Evolutionary conservation across 2,329 filamentous ascomycete genomes (phyloP), one percentile per base, ranked within the genome.

Genomic region (Ceratocystis lukuohia): DNA sequence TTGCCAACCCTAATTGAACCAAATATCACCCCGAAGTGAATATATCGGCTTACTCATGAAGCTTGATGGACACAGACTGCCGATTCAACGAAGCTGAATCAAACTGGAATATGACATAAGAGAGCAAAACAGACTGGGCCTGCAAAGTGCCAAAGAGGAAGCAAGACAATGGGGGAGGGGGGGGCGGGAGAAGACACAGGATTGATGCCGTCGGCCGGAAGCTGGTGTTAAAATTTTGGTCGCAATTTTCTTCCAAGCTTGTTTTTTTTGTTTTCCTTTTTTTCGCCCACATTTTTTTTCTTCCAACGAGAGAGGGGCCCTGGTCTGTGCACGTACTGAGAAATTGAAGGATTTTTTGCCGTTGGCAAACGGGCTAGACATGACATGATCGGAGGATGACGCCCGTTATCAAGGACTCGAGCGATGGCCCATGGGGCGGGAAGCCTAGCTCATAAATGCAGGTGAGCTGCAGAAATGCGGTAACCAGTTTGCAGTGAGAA

Each of bases 201-300:
- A 59, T 59, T 59, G 53, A 37, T 59, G 53, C 53, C 53, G 53
- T 59, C 53, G 53, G 53, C 53, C 48, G 48, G 53, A n/a, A 59
- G 28, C 5, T 59, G 28, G 53, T 37, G 53, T 30, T 59, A 30
- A 59, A 30, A 59, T n/a, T 59, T 30, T 59, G 22, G 28, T 59
- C 12, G 28, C n/a, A 59, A 59, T 59, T 59, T 59, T 20, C 2
- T 59, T 37, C 33, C 5, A 33, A 22, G 53, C 53, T 28, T 25
- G 22, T 59, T 20, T 30, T 30, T 10, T 10, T 25, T 17, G 30
- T 15, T 30, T 59, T 59, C 33, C 8, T n/a, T 59, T 25, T 25
- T 37, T 37, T 17, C 28, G n/a, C n/a, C 25, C 53, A 37, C 53
- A 59, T 59, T 59, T 59, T 20, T 59, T 59, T 57, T 57, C 6